Evolutionary conservation across 495 filamentous ascomycete genomes (phyloP), one percentile per base, ranked within the genome.

Genomic region (Hyaloscypha bicolor): DNA sequence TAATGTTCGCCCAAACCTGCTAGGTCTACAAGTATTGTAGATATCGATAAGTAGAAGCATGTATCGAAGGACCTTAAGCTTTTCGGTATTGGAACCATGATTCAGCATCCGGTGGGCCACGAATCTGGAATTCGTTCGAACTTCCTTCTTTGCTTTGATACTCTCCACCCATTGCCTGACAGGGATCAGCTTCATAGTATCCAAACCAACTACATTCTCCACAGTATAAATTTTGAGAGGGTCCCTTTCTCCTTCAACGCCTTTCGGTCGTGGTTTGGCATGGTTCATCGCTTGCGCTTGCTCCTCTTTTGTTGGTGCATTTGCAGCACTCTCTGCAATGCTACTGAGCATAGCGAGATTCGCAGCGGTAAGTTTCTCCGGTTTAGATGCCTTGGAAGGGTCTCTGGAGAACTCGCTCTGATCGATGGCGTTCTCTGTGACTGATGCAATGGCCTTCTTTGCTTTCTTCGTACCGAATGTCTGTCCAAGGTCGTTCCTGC

Each of bases 381-480:
- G 76, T 29, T 80, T 80, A 29, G 76, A 11, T 45, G 35, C 77
- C 62, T 77, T 82, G 72, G 58, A 75, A 8, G 25, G 22, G 58
- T 64, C 61, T 79, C 78, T 52, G 83, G 74, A 62, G 14, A 57
- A 22, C 14, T 67, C 60, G 67, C 63, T 61, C 45, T 77, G 76
- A 21, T 76, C 72, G 67, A 96, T 92, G 48, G 92, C 91, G 70
- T 96, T 96, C 73, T 92, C 87, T 29, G 91, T 89, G 59, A 90
- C 79, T 37, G 89, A 88, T 31, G 85, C 85, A 66, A 94, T 87
- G 2, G 90, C 90, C 78, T 96, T 96, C 82, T 91, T 90, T 3
- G 96, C 88, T 79, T 96, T 96, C 80, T 93, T 96, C 39, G 93
- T 97, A 69, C 95, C 96, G 79, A 99, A 99, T 58, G 90, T 88